Base-by-base conservation (phyloP, 2,329 filamentous ascomycete species). In the Penicillium sumatraense region DNA sequence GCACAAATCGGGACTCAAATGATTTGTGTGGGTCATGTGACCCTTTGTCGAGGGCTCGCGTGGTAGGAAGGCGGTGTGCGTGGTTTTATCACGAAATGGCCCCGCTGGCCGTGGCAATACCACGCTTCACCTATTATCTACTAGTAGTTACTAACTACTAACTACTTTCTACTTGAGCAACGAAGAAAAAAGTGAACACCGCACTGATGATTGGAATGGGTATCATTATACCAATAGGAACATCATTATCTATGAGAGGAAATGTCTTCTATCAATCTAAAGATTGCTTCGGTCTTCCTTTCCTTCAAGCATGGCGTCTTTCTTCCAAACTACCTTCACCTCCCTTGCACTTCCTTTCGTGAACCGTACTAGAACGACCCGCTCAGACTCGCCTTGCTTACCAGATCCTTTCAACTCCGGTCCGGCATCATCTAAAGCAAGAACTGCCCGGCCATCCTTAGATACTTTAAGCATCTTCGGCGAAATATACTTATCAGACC, bases 321-420 rank as follows among this genome's bases (percentile, higher is more conserved):
- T 76, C 59, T 69, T 74, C 72, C 70, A 75, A 29, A 66, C 66
- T 18, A 88, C 80, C 55, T 82, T 80, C 33, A 87, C 74, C 58
- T 84, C 76, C 58, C 82, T 74, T 20, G 83, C 82, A 16, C 82
- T 82, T 55, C 84, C 83, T 52, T 82, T 81, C 60, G 71, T 78
- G 54, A 86, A 86, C 46, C 78, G 78, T 7, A 84, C 81, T 18
- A 85, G 72, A 23, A 87, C 79, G 46, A 86, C 82, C 63, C 81
- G 79, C 49, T 86, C 83, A 23, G 61, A 71, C 21, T 84, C 75
- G 0, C 84, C 85, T 57, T 64, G 76, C 61, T 81, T 75, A 3
- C 72, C 78, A 7, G 70, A 72, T 18, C 69, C 76, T 54, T 82
- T 78, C 3, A 86, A 69, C 64, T 87, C 85, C 33, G 75, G 76